phyloP scores from a whole-genome alignment of 1,139 yeast species.

The Suhomyces taliae region DNA sequence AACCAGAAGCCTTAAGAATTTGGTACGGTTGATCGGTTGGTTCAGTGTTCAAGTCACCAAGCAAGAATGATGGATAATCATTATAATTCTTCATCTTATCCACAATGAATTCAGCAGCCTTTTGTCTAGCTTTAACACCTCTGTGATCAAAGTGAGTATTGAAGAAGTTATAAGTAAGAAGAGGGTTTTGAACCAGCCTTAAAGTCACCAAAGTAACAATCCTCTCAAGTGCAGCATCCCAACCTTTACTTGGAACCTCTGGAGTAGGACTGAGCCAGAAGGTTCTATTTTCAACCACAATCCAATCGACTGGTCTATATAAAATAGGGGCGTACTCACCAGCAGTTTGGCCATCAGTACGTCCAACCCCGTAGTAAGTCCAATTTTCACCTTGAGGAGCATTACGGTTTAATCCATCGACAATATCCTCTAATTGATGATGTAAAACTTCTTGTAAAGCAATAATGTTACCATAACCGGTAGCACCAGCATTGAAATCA shows the following conservation, averaged over 20 bases:
- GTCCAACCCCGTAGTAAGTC: slow-evolving; percentile 48
- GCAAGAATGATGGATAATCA: slow-evolving; percentile 34
- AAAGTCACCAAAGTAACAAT: slow-evolving; percentile 22
- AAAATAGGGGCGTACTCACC: slow-evolving; percentile 52
- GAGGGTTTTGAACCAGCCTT: slow-evolving; percentile 14
- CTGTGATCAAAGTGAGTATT: slow-evolving; percentile 61
- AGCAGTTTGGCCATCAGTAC: slow-evolving; percentile 42
- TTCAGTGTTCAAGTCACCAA: slow-evolving; percentile 57
- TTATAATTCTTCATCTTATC: slow-evolving; percentile 40
- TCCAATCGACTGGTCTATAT: slow-evolving; percentile 37
- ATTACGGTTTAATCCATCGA: slow-evolving; percentile 25
- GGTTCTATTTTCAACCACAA: slow-evolving; percentile 31
- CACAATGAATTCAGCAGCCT: slow-evolving; percentile 49
- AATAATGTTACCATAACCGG: slow-evolving; percentile 37
- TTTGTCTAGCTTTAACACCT: slow-evolving; percentile 48
- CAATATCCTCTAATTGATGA: slow-evolving; percentile 50
- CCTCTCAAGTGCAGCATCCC: slow-evolving; percentile 27
- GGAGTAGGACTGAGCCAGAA: slow-evolving; percentile 52
- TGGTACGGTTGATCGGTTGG: slow-evolving; percentile 43
- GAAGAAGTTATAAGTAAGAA: slow-evolving; percentile 38
- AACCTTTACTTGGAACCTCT: slow-evolving; percentile 38
- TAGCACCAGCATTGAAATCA: slow-evolving; percentile 25
- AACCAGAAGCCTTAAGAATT: slow-evolving; percentile 17
- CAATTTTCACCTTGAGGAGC: slow-evolving; percentile 29
- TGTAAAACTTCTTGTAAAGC: slow-evolving; percentile 58